phyloP scores from a whole-genome alignment of 1,284 basidiomycete species.

The Fomitopsis betulina region DNA sequence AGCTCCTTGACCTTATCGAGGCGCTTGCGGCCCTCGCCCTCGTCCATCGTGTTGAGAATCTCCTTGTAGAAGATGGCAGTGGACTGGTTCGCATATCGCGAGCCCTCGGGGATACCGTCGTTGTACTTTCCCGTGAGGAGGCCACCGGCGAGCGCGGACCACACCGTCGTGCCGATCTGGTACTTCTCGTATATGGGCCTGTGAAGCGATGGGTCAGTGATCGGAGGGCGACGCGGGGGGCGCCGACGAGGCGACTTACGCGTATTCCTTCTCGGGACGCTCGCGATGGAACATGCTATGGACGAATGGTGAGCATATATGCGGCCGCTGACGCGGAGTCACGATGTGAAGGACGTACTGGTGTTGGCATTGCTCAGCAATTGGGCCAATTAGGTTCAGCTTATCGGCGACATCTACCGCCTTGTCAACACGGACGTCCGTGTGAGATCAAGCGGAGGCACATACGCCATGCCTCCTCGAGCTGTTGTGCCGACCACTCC shows the following conservation, averaged over 20 bases:
- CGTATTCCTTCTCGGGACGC: slow-evolving; percentile 82
- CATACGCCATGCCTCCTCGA: slow-evolving; percentile 68
- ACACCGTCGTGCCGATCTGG: slow-evolving; percentile 67
- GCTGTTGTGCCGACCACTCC: slow-evolving; percentile 74
- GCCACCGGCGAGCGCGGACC: slow-evolving; percentile 70
- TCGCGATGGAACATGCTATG: slow-evolving; percentile 67
- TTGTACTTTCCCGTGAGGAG: slow-evolving; percentile 67
- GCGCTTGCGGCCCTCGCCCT: slow-evolving; percentile 56
- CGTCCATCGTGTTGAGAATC: slow-evolving; percentile 40
- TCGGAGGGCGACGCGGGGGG: background rate
- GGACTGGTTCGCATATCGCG: slow-evolving; percentile 59
- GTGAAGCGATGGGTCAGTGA: background rate
- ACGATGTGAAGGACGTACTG: slow-evolving; percentile 39
- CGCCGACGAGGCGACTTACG: slow-evolving; percentile 29
- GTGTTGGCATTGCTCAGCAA: slow-evolving; percentile 79
- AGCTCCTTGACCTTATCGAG: slow-evolving; percentile 68
- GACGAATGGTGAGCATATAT: background rate
- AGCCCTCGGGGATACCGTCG: slow-evolving; percentile 50
- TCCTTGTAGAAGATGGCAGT: slow-evolving; percentile 41
- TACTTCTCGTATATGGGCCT: slow-evolving; percentile 61
- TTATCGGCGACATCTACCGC: slow-evolving; percentile 61
- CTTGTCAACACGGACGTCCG: background rate
- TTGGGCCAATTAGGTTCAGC: slow-evolving; percentile 68
- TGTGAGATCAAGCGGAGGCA: slow-evolving; percentile 8
- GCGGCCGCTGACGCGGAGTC: background rate